Evolutionary conservation across 768 basidiomycete genomes (phyloP), one percentile per base, ranked within the genome.

Genomic region (Mycena latifolia): DNA sequence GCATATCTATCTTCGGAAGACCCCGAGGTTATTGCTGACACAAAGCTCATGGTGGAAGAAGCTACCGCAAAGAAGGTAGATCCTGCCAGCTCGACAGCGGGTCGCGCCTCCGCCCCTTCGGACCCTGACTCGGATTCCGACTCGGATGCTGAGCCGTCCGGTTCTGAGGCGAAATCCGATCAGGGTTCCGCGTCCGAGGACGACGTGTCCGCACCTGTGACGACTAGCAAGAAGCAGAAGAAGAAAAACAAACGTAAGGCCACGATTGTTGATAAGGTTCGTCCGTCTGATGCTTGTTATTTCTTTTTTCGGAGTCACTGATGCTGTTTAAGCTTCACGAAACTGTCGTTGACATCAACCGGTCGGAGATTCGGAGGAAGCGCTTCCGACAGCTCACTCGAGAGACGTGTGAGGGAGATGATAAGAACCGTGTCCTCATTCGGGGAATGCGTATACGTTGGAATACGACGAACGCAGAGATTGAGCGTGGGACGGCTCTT

Each of bases 241-340:
- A 59, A 48, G 37, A 60, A 60, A 18, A 14, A 43, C 1, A 57
- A 24, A n/a, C 48, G 47, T 5, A 45, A 53, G 39, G 12, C 11
- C 17, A 61, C 51, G 11, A 53, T 53, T n/a, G 60, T 61, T 20
- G 60, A 61, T 28, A 61, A 61, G 51, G 60, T 54, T n/a, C 24
- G 37, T 27, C 24, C 20, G n/a, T n/a, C n/a, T n/a, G 4, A 39
- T 39, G 8, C 37, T 39, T 33, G 31, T 33, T 33, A 35, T 33
- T 20, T 24, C 0, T 35, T 27, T 5, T 33, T n/a, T 18, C n/a
- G 11, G 5, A 22, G 20, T 46, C 35, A 5, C 58, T 60, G 5
- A 60, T 11, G 1, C 10, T 18, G 25, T 43, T 39, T 2, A n/a
- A 61, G 60, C 41, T 61, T 18, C 60, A 61, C 22, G 50, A 45